Evolutionary conservation across 2,329 filamentous ascomycete genomes (phyloP).

Genomic region (Microsporum audouinii): DNA sequence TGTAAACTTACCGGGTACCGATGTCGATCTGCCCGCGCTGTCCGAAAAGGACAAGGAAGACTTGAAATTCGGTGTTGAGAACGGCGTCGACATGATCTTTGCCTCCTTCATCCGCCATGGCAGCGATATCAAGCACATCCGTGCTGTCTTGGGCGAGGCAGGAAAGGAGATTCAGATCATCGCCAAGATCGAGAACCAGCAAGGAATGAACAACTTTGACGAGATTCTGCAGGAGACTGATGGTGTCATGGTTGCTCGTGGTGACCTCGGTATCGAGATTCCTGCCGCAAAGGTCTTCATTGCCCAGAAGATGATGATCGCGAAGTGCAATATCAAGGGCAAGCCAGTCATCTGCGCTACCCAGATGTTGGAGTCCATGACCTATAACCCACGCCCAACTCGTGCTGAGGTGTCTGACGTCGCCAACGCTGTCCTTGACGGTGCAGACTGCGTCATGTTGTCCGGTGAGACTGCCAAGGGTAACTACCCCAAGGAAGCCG

Average conservation of each 20-base stretch:
- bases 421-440: constrained; percentile 93
- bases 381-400: constrained; percentile 96
- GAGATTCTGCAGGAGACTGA: constrained; percentile 94
- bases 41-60: constrained; percentile 98
- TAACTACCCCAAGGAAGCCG: constrained; percentile 80
- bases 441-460: constrained; percentile 98
- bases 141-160: constrained; percentile 76
- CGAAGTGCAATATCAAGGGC: constrained; percentile 98
- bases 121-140: constrained; percentile 86
- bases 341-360: constrained; percentile 99
- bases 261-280: constrained; percentile 97
- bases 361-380: constrained; percentile 99
- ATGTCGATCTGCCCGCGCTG: constrained; percentile 92
- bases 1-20: constrained; percentile 97
- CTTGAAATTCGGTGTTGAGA: constrained; percentile 92
- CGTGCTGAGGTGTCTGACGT: constrained; percentile 98
- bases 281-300: constrained; percentile 97
- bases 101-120: constrained; percentile 95
- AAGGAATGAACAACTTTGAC: constrained; percentile 98
- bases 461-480: constrained; percentile 99
- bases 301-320: constrained; percentile 99
- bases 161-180: constrained; percentile 98
- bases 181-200: constrained; percentile 99
- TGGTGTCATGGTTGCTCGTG: constrained; percentile 99
- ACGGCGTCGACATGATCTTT: constrained; percentile 98